Evolutionary conservation across 768 basidiomycete genomes (phyloP), one percentile per base, ranked within the genome.

Genomic region (Collybia sordida): DNA sequence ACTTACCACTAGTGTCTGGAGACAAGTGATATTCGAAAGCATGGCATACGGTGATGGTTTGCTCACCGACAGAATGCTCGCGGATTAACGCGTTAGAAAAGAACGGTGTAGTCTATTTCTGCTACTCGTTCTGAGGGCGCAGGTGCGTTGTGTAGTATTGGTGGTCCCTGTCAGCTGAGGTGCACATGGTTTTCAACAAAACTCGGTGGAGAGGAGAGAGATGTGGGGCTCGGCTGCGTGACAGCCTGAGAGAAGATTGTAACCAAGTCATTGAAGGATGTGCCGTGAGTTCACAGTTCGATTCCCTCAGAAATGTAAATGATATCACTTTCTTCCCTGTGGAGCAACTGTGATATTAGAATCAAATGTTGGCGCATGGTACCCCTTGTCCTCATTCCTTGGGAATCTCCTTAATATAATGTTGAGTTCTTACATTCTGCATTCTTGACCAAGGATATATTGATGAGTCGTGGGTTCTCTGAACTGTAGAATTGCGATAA

Each of bases 11-110:
- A 78, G 78, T 53, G 76, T 97, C 42, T 98, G 94, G 94, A 83
- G 92, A 47, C 90, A 93, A 70, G 80, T 96, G 58, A 90, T 93
- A 44, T 96, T 96, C 64, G 94, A 98, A 75, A 93, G 92, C 61
- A 88, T 92, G 82, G 90, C 93, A 22, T 94, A 91, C 65, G 85
- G 82, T 54, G 90, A 94, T 67, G 93, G 93, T 35, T 75, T 96
- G 53, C 83, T 88, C 59, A 93, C 93, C 21, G 93, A 92, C 58
- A 82, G 80, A 65, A 82, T 90, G 82, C 76, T 88, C 71, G 85
- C 92, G 61, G 88, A 90, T 67, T 86, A 70, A 71, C 50, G 45
- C 53, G 54, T 53, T 52, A 62, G 55, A 28, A 45, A 50, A 51
- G 50, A 45, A 55, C 47, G 52, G 54, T 59, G 40, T 55, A 50